phyloP scores from a whole-genome alignment of 2,329 filamentous ascomycete species.

The Geosmithia flava region DNA sequence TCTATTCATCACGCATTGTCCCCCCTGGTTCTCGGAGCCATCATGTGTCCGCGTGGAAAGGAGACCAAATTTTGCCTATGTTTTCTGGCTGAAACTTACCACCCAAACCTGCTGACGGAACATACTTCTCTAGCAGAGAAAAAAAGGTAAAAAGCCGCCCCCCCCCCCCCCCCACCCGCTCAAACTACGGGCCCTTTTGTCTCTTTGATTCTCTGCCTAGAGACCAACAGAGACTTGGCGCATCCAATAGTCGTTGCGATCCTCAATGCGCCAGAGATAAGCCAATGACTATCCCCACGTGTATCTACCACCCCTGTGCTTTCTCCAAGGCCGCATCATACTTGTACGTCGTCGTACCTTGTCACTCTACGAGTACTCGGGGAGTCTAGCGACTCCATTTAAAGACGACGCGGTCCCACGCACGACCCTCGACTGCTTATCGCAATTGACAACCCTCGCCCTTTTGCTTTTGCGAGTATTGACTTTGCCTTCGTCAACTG shows the following conservation, averaged over 20 bases:
- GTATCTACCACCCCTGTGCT: neutral
- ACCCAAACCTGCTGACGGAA: no score
- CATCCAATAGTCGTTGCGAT: neutral
- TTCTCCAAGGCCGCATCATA: neutral
- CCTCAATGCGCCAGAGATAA: neutral
- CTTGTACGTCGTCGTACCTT: neutral
- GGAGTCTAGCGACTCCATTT: neutral
- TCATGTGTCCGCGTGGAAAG: no score
- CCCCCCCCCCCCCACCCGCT: neutral
- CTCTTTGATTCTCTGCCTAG: neutral
- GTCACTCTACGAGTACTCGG: no score
- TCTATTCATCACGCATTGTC: no score
- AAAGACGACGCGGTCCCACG: neutral
- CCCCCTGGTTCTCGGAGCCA: no score
- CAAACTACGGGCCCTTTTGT: neutral
- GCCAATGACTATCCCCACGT: constrained; percentile 6
- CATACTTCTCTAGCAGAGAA: no score
- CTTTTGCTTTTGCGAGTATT: neutral
- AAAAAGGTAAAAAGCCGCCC: no score
- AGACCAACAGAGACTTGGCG: neutral
- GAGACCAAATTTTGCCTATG: no score
- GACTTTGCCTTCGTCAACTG: neutral
- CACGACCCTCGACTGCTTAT: neutral
- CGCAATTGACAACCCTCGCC: neutral
- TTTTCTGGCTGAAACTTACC: no score